Base-by-base conservation (phyloP, 1,284 basidiomycete species). In the Cerioporus squamosus region DNA sequence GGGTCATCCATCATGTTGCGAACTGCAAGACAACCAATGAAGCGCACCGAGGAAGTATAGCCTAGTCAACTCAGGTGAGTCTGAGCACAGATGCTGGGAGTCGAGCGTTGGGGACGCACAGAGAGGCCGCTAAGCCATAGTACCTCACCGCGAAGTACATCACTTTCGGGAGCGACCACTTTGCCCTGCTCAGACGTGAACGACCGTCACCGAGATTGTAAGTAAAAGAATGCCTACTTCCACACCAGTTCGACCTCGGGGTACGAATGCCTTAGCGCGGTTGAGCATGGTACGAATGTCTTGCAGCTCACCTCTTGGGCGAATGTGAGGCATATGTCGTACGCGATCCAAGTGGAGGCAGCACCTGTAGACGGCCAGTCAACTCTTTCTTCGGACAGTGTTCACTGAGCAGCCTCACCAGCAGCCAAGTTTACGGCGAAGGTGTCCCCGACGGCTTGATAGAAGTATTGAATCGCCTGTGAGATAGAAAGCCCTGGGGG, bases 261-360 rank as follows among this genome's bases (percentile, higher is more conserved):
- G 18, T 8, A 14, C 2, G 23, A 10, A 17, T 23, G 22, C 8
- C 6, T 23, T 5, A 22, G 20, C 45, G n/a, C 45, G 20, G 15
- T 22, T 15, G 5, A 5, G n/a, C 0, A 9, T 14, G 20, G 12
- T 2, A 36, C 18, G 29, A 14, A n/a, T 10, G 15, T 5, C 3
- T 14, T 20, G 7, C 3, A 10, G 8, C 55, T 22, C n/a, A 53
- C 56, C 45, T 57, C 56, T 10, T 52, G 29, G 14, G 51, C 38
- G 18, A 57, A 47, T 5, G 56, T 53, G 24, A 57, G 45, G 15
- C 44, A 44, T 18, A 57, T 57, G 40, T 57, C 56, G 20, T 57
- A 52, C 8, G 45, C 51, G 8, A 57, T 51, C 56, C 56, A 57
- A 33, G 50, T 48, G 14, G 50, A 42, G 22, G 56, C 50, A 5